A percentile compares a stretch with the other conserved stretches of the same genome.
phyloP scores from a whole-genome alignment of 2,329 filamentous ascomycete genomes.

The Ophiostoma ulmi region DNA sequence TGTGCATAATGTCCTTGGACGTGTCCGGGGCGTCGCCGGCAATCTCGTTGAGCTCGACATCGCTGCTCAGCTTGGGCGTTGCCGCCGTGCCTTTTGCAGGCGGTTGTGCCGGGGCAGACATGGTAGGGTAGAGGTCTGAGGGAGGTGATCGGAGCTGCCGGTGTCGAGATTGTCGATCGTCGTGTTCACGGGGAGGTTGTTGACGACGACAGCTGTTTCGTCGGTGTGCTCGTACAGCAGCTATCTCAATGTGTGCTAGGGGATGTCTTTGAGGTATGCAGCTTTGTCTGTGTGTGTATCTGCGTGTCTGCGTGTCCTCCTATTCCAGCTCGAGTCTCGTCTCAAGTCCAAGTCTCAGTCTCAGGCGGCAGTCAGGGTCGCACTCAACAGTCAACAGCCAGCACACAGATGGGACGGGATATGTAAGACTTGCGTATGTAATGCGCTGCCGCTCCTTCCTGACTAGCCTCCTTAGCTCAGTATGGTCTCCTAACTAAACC shows the following conservation, averaged over 20 bases:
- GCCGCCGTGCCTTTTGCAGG: constrained; percentile 50
- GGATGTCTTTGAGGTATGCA: background rate
- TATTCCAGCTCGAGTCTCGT: background rate
- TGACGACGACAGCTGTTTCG: background rate
- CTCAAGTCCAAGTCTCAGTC: background rate
- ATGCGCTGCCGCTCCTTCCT: background rate
- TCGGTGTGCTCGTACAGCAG: background rate
- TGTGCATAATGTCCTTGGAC: constrained; percentile 86
- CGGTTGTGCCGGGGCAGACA: constrained; percentile 46
- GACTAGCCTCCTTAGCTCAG: background rate
- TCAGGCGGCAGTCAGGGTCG: background rate
- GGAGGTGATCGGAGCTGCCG: background rate
- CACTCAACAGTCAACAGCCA: background rate
- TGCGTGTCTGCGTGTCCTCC: background rate
- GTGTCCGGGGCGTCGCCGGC: constrained; percentile 30
- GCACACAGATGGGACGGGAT: too few species aligned
- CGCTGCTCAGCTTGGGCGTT: constrained; percentile 52
- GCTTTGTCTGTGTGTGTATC: background rate
- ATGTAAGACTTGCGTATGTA: background rate
- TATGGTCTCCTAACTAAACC: background rate
- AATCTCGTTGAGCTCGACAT: constrained; percentile 50
- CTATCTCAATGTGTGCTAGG: background rate
- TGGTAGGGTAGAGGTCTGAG: background rate
- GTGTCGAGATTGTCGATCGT: background rate
- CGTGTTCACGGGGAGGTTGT: background rate